These are phyloP conservation scores for Zoysia pacifica DNA, from an alignment of 176 grass and related monocot genomes.

Conservation along the genomic window DNA sequence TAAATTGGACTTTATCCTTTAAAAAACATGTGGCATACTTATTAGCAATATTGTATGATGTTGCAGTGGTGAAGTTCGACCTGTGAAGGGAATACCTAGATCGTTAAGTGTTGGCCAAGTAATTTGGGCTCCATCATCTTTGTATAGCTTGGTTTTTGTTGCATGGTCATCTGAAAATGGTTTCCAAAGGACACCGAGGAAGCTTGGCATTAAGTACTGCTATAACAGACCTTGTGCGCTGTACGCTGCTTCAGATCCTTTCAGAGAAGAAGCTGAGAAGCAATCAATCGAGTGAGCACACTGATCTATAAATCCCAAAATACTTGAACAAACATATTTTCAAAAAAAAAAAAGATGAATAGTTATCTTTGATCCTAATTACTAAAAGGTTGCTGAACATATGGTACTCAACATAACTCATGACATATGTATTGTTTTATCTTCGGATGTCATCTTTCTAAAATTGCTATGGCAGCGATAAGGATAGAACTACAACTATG, in stretches of 20 bases:
- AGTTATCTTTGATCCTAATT: constrained; percentile 10
- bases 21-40: constrained; percentile 12
- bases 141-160: constrained; percentile 83
- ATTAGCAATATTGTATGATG: constrained; percentile 9
- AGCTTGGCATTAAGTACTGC: constrained; percentile 97
- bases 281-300: constrained; percentile 47
- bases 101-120: constrained; percentile 87
- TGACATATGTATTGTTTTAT: constrained; percentile 25
- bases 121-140: constrained; percentile 76
- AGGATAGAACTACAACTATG: constrained; percentile 27
- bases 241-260: constrained; percentile 69
- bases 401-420: constrained; percentile 14
- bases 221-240: constrained; percentile 87
- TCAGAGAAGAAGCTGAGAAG: constrained; percentile 49
- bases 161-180: constrained; percentile 87
- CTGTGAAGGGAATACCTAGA: constrained; percentile 72
- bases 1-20: background rate
- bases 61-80: constrained; percentile 79
- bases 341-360: background rate
- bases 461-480: constrained; percentile 42
- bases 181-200: constrained; percentile 69
- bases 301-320: background rate
- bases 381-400: background rate
- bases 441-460: constrained; percentile 42
- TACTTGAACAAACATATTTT: background rate